These are phyloP conservation scores for Pisolithus tinctorius DNA, from an alignment of 768 basidiomycete species.

Conservation along the genomic window DNA sequence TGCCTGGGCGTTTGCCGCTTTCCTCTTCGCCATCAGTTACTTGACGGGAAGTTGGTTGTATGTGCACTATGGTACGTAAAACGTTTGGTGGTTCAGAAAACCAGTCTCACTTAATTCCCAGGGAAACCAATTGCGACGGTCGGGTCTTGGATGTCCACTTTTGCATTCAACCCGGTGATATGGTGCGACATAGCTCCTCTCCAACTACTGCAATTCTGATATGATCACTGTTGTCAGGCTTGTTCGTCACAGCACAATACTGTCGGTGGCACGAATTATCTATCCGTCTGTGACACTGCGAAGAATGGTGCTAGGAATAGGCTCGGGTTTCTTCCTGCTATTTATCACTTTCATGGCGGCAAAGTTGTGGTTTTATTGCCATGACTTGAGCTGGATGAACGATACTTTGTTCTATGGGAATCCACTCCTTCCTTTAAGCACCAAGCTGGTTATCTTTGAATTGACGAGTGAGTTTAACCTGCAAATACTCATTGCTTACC, in stretches of 20 bases:
- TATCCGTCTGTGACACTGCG: conserved; percentile 7
- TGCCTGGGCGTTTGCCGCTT: conserved; percentile 8
- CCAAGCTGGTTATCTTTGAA: conserved; percentile 7
- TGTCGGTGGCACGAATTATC: conserved; percentile 16
- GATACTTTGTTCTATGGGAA: not conserved
- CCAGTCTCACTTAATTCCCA: not conserved
- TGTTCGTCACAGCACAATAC: conserved; percentile 16
- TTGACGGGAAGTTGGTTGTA: conserved; percentile 8
- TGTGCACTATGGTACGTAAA: conserved; percentile 3
- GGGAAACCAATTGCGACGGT: not conserved
- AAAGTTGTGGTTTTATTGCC: conserved; percentile 11
- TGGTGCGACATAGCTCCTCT: conserved; percentile 9
- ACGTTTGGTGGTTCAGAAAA: not conserved
- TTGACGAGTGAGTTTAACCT: conserved; percentile 10
- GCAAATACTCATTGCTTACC: not conserved
- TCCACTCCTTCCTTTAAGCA: conserved; percentile 6
- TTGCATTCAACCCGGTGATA: conserved; percentile 3
- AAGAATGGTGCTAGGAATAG: conserved; percentile 7
- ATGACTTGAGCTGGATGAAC: conserved; percentile 8
- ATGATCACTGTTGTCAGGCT: conserved; percentile 7
- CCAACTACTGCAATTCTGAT: not conserved
- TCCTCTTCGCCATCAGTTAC: conserved; percentile 10
- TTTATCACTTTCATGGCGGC: conserved; percentile 1
- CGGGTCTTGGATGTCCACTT: conserved; percentile 10
- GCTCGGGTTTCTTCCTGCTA: conserved; percentile 6